phyloP scores from a whole-genome alignment of 805 yeast species.

The Saturnispora dispora region DNA sequence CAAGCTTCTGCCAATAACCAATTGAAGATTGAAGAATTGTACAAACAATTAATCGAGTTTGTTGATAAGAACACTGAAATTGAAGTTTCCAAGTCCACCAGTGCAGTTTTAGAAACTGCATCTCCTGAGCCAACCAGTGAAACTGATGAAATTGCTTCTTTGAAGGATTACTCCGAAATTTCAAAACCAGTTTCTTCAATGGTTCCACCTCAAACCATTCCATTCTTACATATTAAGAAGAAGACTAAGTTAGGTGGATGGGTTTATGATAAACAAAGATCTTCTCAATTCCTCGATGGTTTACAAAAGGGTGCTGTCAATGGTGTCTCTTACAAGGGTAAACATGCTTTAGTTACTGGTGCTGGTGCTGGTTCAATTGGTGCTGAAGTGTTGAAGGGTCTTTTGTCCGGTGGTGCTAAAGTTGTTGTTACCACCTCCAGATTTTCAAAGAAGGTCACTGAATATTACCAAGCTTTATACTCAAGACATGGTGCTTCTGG shows the following conservation, averaged over 20 bases:
- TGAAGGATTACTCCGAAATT: slow-evolving; percentile 61
- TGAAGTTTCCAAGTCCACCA: slow-evolving; percentile 55
- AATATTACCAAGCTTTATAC: slow-evolving; percentile 89
- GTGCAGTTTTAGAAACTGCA: slow-evolving; percentile 39
- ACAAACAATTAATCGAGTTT: slow-evolving; percentile 60
- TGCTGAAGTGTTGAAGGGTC: slow-evolving; percentile 91
- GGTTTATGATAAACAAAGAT: slow-evolving; percentile 72
- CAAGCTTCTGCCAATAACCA: slow-evolving; percentile 65
- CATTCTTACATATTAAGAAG: slow-evolving; percentile 87
- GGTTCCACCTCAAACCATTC: slow-evolving; percentile 77
- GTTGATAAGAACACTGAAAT: slow-evolving; percentile 64
- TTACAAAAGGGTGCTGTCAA: slow-evolving; percentile 90
- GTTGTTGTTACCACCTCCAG: slow-evolving; percentile 94
- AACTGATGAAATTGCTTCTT: slow-evolving; percentile 79
- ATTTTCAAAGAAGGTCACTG: slow-evolving; percentile 89
- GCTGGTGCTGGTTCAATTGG: slow-evolving; percentile 99
- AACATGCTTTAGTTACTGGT: slow-evolving; percentile 89
- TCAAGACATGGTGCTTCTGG: slow-evolving; percentile 90
- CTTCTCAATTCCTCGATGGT: slow-evolving; percentile 77
- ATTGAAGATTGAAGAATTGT: slow-evolving; percentile 60
- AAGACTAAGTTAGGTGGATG: slow-evolving; percentile 65
- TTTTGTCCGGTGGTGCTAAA: slow-evolving; percentile 95
- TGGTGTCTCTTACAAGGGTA: slow-evolving; percentile 84
- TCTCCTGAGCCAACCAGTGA: slow-evolving; percentile 28
- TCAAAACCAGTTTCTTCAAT: slow-evolving; percentile 65